phyloP scores from a whole-genome alignment of 192 early-diverging fungal genomes.

The Podila horticola region DNA sequence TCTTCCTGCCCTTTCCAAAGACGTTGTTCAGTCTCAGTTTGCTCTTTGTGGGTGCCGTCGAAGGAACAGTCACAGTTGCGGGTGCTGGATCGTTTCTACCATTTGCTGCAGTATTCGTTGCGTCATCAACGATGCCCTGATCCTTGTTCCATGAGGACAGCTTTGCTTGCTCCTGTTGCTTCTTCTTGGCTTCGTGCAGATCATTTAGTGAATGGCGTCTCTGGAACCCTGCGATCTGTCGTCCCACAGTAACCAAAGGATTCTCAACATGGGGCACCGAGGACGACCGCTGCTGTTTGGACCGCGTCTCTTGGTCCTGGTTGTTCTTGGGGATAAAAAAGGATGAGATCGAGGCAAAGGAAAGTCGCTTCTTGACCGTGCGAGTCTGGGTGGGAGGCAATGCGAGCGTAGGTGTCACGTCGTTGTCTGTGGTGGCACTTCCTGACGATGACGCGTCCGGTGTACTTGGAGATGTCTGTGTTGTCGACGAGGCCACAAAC shows the following conservation, averaged over 20 bases:
- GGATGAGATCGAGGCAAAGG: slow-evolving; percentile 40
- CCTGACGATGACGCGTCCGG: background rate
- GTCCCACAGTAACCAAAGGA: slow-evolving; percentile 24
- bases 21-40: slow-evolving; percentile 31
- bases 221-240: slow-evolving; percentile 49
- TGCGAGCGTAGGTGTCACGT: background rate
- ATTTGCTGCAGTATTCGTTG: background rate
- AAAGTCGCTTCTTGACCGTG: slow-evolving; percentile 42
- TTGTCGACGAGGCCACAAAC: background rate
- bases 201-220: slow-evolving; percentile 43
- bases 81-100: background rate
- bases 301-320: slow-evolving; percentile 13
- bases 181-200: slow-evolving; percentile 10
- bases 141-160: background rate
- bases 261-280: slow-evolving; percentile 43
- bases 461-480: background rate
- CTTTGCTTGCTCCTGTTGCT: background rate
- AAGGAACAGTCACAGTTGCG: background rate
- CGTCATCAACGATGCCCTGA: background rate
- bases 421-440: background rate
- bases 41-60: background rate
- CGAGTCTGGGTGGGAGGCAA: slow-evolving; percentile 10
- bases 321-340: slow-evolving; percentile 25
- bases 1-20: slow-evolving; percentile 30
- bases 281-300: slow-evolving; percentile 33